phyloP scores from a whole-genome alignment of 2,329 filamentous ascomycete species.

The Colletotrichum tofieldiae region DNA sequence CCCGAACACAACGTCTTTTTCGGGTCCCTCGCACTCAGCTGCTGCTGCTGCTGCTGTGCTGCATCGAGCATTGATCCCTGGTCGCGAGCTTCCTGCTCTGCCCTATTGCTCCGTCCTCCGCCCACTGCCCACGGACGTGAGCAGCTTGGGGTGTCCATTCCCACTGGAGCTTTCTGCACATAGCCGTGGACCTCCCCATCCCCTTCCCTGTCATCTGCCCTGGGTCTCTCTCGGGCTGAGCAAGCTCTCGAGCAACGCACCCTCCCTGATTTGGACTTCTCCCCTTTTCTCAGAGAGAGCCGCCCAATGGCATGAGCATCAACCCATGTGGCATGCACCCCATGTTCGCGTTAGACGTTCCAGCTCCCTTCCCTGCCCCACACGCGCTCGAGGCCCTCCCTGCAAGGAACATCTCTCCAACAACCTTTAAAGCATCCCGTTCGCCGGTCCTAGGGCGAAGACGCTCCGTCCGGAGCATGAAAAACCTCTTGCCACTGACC shows the following conservation, averaged over 20 bases:
- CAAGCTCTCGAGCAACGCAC: constrained; percentile 15
- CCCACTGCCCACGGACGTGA: constrained; percentile 30
- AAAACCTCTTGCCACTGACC: constrained; percentile 55
- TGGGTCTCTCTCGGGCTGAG: constrained; percentile 27
- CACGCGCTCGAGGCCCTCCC: constrained; percentile 38
- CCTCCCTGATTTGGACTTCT: constrained; percentile 23
- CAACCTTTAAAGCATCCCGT: constrained; percentile 42
- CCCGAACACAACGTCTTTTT: constrained; percentile 25
- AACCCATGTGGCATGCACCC: constrained; percentile 44
- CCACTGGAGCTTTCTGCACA: constrained; percentile 14
- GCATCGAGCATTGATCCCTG: constrained; percentile 20
- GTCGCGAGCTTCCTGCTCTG: constrained; percentile 27
- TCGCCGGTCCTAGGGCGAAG: constrained; percentile 47
- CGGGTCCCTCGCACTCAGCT: constrained; percentile 16
- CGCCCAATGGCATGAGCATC: constrained; percentile 42
- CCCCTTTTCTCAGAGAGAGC: constrained; percentile 33
- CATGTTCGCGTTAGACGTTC: constrained; percentile 45
- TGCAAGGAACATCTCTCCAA: constrained; percentile 43
- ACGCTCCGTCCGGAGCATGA: constrained; percentile 59
- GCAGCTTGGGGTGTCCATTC: constrained; percentile 25
- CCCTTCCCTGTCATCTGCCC: constrained; percentile 32
- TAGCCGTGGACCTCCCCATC: neutral
- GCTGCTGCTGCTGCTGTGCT: neutral
- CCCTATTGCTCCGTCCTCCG: constrained; percentile 23
- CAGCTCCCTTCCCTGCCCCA: constrained; percentile 44